phyloP scores from a whole-genome alignment of 305 asterid species.

The Solanum hybrid region DNA sequence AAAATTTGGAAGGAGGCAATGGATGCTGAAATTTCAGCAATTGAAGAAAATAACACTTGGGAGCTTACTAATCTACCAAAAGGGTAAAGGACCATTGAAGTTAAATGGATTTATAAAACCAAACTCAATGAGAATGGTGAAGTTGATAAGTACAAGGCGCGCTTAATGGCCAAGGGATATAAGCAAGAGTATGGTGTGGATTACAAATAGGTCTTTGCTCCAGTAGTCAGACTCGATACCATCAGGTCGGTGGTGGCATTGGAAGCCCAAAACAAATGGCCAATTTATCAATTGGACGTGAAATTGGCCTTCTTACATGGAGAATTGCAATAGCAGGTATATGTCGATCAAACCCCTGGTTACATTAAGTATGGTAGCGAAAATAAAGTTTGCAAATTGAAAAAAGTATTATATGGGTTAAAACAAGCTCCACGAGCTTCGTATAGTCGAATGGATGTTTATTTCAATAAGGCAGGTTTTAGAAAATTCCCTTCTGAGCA shows the following conservation, averaged over 20 bases:
- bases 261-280: neutral
- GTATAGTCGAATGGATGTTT: too few species aligned
- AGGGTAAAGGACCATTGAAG: neutral
- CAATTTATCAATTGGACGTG: neutral
- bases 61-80: neutral
- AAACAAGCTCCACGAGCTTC: too few species aligned
- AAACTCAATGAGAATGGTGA: neutral
- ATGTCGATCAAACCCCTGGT: neutral
- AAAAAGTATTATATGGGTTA: too few species aligned
- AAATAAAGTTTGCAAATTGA: too few species aligned
- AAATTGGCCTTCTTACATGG: neutral
- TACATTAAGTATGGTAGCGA: neutral
- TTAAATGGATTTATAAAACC: neutral
- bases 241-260: neutral
- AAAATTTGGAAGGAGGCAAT: neutral
- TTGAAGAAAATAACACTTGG: neutral
- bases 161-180: neutral
- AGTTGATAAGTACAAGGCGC: neutral
- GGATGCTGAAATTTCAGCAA: neutral
- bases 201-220: neutral
- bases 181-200: neutral
- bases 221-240: neutral
- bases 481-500: too few species aligned
- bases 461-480: too few species aligned
- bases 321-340: neutral